Base-by-base conservation (phyloP, 305 asterid genomes). In the Coffea humblotiana region DNA sequence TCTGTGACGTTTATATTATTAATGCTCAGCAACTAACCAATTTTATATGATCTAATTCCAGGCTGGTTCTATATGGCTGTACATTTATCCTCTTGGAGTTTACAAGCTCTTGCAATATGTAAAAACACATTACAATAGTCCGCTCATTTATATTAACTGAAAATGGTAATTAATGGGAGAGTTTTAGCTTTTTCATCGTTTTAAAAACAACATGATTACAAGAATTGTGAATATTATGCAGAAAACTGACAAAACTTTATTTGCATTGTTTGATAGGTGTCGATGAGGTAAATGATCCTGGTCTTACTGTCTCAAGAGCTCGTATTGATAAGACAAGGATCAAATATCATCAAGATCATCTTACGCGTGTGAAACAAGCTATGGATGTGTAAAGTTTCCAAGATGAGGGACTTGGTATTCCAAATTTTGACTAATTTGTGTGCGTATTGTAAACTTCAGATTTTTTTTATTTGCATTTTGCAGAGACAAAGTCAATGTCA, bases 41-140 rank as follows among this genome's bases (percentile, higher is more conserved):
- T 47, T 7, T 47, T 47, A 3, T 7, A 7, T 61, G 67, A 52
- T 23, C 15, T 37, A 37, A 37, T 37, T 19, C n/a, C 47, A 78
- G 81, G 81, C 81, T 70, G 81, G 81, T 78, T 78, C 81, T 2
- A 32, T 3, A 2, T 78, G 81, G 81, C 47, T 78, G 4, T 40
- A 67, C 16, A 48, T 78, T 10, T 78, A 56, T 56, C 77, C 81
- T 70, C 7, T 25, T 1, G 77, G 81, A 27, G 70, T 78, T 14
- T 54, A 51, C 47, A 27, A 78, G 18, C 81, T 78, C 19, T 66
- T 78, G 0, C 45, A 23, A 0, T 40, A 78, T 25, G 29, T 71
- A 3, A 56, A 78, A 72, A 7, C 25, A 5, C 74, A 43, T 14
- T 78, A 70, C 77, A 56, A 54, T 25, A 54, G 71, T 70, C 81